phyloP scores from a whole-genome alignment of 73 alveolate genomes.

The Stentor roeselii region DNA sequence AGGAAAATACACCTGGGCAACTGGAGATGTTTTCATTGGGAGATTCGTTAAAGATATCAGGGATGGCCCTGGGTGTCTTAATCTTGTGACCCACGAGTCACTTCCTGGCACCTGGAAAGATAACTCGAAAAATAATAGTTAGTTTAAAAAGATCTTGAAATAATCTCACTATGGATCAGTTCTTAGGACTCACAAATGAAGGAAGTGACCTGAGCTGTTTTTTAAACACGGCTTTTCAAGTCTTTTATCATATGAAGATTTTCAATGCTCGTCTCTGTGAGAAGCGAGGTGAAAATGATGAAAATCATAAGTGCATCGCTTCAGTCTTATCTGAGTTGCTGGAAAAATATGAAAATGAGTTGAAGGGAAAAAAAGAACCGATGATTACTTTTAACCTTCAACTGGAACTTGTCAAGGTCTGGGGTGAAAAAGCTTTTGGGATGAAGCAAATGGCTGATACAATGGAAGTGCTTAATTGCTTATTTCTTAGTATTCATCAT shows the following conservation, averaged over 20 bases:
- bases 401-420: background rate
- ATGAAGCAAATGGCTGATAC: background rate
- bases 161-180: no score
- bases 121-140: no score
- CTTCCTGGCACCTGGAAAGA: conserved; percentile 68
- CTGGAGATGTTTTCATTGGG: conserved; percentile 75
- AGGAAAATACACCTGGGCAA: conserved; percentile 38
- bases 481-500: background rate
- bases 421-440: background rate
- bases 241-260: background rate
- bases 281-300: background rate
- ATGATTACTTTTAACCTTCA: background rate
- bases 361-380: background rate
- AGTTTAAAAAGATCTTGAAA: no score
- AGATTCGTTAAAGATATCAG: conserved; percentile 62
- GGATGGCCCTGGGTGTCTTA: conserved; percentile 66
- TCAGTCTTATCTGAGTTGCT: background rate
- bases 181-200: background rate
- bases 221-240: background rate
- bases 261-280: background rate
- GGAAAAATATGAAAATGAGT: background rate
- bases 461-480: background rate
- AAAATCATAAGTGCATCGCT: background rate
- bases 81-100: conserved; percentile 48
- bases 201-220: background rate